These are phyloP conservation scores for Evernia prunastri DNA, from an alignment of 495 filamentous ascomycete genomes.

Conservation along the genomic window DNA sequence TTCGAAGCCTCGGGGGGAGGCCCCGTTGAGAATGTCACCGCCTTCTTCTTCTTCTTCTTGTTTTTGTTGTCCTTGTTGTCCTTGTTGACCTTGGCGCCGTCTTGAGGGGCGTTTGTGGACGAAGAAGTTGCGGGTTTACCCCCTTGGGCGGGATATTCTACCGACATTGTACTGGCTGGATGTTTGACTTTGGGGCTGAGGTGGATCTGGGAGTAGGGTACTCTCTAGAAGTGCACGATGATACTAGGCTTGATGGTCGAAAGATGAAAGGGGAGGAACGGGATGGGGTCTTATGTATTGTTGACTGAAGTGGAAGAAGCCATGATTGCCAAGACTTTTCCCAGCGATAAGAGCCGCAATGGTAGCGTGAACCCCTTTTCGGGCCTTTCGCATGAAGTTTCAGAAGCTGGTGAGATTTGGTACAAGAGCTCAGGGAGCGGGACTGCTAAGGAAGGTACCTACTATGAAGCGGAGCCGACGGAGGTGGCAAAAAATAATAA, in stretches of 20 bases:
- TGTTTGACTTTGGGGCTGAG: background rate
- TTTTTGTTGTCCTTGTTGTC: too few relatives aligned
- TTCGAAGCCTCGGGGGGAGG: too few relatives aligned
- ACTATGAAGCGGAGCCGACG: background rate
- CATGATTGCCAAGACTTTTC: too few relatives aligned
- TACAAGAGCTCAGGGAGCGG: background rate
- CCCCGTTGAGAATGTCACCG: too few relatives aligned
- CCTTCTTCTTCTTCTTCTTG: too few relatives aligned
- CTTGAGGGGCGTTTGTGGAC: background rate
- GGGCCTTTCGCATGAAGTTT: background rate
- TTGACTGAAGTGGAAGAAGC: too few relatives aligned
- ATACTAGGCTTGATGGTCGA: too few relatives aligned
- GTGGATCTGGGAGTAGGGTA: background rate
- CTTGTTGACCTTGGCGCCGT: background rate
- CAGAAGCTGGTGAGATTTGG: background rate
- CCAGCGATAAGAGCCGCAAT: background rate
- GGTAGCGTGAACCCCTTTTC: background rate
- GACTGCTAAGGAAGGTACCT: background rate
- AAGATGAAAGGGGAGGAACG: too few relatives aligned
- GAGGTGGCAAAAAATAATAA: background rate
- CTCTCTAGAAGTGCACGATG: too few relatives aligned
- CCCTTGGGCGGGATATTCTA: background rate
- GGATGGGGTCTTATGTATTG: too few relatives aligned
- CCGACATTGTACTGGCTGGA: background rate
- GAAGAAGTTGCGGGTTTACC: background rate